Evolutionary conservation across 768 basidiomycete species (phyloP).

Genomic region (Steccherinum ochraceum): DNA sequence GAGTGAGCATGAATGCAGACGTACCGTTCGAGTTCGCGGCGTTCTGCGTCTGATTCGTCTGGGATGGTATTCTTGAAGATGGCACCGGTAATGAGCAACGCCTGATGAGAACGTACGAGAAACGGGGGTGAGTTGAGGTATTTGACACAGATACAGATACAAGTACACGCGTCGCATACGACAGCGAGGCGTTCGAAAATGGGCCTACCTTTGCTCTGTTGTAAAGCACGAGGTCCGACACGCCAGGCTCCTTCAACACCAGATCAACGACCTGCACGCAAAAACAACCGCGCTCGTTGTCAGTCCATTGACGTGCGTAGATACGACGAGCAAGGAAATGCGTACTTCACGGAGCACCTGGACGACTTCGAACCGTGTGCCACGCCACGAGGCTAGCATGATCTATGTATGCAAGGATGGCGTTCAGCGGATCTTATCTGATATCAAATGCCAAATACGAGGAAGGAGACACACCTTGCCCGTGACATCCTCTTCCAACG

Average conservation of each 20-base stretch:
- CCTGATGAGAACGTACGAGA: slow-evolving; percentile 40
- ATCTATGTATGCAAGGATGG: slow-evolving; percentile 41
- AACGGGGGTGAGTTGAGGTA: not conserved
- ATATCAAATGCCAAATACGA: not conserved
- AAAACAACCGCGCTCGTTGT: slow-evolving; percentile 3
- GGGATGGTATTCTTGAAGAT: slow-evolving; percentile 82
- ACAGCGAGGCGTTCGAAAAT: not conserved
- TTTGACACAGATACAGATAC: no score
- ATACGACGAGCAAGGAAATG: slow-evolving; percentile 4
- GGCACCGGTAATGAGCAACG: slow-evolving; percentile 81
- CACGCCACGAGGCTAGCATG: slow-evolving; percentile 96
- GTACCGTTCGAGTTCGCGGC: slow-evolving; percentile 89
- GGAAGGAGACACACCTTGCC: slow-evolving; percentile 57
- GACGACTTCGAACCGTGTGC: slow-evolving; percentile 90
- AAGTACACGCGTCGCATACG: not conserved
- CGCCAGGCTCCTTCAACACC: slow-evolving; percentile 75
- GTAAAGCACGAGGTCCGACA: slow-evolving; percentile 61
- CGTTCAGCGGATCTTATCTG: not conserved
- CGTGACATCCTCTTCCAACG: slow-evolving; percentile 88
- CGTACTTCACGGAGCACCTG: slow-evolving; percentile 75
- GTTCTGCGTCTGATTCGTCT: slow-evolving; percentile 90
- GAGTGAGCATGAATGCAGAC: slow-evolving; percentile 18
- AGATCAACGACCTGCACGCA: slow-evolving; percentile 63
- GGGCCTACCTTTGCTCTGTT: slow-evolving; percentile 76
- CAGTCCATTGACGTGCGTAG: slow-evolving; percentile 4